Conservation (phyloP, 2,329 filamentous ascomycete species). For the Epichloe typhina region DNA sequence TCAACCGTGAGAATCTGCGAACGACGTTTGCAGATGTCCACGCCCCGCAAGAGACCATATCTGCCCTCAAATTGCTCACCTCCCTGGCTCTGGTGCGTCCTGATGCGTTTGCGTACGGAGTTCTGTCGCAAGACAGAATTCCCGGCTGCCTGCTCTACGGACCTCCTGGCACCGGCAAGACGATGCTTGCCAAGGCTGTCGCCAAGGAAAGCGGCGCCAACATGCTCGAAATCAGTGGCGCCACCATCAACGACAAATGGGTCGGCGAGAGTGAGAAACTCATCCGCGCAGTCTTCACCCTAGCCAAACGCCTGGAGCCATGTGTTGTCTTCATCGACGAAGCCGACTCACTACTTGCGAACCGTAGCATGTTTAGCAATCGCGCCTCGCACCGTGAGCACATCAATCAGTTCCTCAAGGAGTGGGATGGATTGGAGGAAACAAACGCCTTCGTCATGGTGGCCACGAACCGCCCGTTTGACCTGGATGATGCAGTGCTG, state of each 20-base stretch:
- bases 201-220: conserved; percentile 56
- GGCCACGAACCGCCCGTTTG: conserved; percentile 88
- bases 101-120: conserved; percentile 92
- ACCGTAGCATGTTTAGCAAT: conserved; percentile 52
- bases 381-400: conserved; percentile 70
- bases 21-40: conserved; percentile 85
- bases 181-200: conserved; percentile 54
- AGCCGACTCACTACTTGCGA: conserved; percentile 81
- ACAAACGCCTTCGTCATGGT: conserved; percentile 94
- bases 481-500: conserved; percentile 79
- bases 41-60: conserved; percentile 67
- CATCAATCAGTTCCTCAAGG: conserved; percentile 91
- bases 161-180: conserved; percentile 70
- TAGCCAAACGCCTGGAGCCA: conserved; percentile 82
- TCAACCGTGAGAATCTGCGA: conserved; percentile 68
- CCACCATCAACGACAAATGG: conserved; percentile 90
- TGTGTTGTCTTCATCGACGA: conserved; percentile 96
- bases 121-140: conserved; percentile 81
- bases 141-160: conserved; percentile 81
- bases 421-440: conserved; percentile 86
- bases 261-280: conserved; percentile 96
- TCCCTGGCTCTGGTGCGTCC: conserved; percentile 76
- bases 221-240: conserved; percentile 79
- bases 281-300: conserved; percentile 76
- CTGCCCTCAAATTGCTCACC: conserved; percentile 78